Base-by-base conservation (phyloP, 2,329 filamentous ascomycete genomes). In the Paraphaeosphaeria sporulosa region DNA sequence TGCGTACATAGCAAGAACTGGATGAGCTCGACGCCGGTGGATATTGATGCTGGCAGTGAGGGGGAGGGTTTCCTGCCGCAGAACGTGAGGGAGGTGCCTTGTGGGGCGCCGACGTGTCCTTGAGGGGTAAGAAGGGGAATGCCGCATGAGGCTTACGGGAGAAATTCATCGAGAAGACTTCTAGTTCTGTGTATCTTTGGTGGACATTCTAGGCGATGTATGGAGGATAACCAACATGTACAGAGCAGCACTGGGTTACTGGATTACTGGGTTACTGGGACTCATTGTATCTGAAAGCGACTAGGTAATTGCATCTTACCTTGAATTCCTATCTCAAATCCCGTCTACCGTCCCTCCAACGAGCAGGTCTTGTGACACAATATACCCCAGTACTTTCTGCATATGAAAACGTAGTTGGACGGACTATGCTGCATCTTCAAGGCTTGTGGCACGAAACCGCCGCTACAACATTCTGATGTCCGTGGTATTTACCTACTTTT, bases 11-110 rank as follows among this genome's bases (percentile, higher is more conserved):
- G 52, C 8, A 43, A 46, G 30, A 46, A 30, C 9, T 55, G 52
- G 52, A 46, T 46, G 40, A 55, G 52, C 32, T 55, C 52, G 30
- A 55, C 52, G 42, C 52, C 52, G n/a, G 40, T 55, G 42, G 40
- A 36, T 9, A 32, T 55, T 13, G 52, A 55, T 36, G 30, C 13
- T 36, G 38, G 4, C 1, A 47, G 17, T 17, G 19, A 19, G n/a
- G 32, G n/a, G 15, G 25, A 34, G 30, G n/a, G 9, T 17, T 55
- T 55, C 13, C 1, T 2, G 42, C 40, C 52, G 40, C 23, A 23
- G 52, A 47, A 55, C 36, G 42, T 46, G 42, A 17, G 30, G 6
- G 13, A 36, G 30, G 25, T 55, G 4, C 34, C 34, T 17, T 55
- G 52, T 47, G 40, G 42, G n/a, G 27, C 52, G 42, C 52, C 52